Conservation (phyloP, 768 basidiomycete species). For the Psilocybe cubensis region DNA sequence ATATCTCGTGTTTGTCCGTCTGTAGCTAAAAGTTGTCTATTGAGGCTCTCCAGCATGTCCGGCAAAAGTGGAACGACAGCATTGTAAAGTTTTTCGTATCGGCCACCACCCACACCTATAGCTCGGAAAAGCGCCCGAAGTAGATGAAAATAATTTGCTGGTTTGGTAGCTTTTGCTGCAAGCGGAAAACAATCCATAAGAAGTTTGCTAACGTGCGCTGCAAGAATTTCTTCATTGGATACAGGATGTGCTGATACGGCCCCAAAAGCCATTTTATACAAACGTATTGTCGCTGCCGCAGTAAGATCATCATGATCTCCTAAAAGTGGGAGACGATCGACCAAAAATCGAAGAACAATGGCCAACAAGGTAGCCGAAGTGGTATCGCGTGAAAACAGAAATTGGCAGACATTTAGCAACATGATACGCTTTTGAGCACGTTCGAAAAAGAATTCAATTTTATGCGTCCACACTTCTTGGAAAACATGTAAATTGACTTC, state of each 20-base stretch:
- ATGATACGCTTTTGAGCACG: slow-evolving; percentile 75
- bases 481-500: slow-evolving; percentile 92
- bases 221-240: slow-evolving; percentile 90
- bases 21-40: slow-evolving; percentile 85
- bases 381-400: slow-evolving; percentile 76
- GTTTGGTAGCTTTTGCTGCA: slow-evolving; percentile 89
- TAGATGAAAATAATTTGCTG: slow-evolving; percentile 91
- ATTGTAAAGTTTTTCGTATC: slow-evolving; percentile 93
- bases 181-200: slow-evolving; percentile 97
- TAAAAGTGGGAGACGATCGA: slow-evolving; percentile 78
- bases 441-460: slow-evolving; percentile 90
- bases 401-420: slow-evolving; percentile 84
- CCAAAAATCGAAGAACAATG: slow-evolving; percentile 86
- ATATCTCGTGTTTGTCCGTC: slow-evolving; percentile 86
- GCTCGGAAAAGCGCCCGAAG: slow-evolving; percentile 91
- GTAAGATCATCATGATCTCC: slow-evolving; percentile 85
- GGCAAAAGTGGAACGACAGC: slow-evolving; percentile 95
- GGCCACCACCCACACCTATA: slow-evolving; percentile 89
- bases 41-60: slow-evolving; percentile 95
- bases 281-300: slow-evolving; percentile 82
- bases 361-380: slow-evolving; percentile 84
- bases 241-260: slow-evolving; percentile 77
- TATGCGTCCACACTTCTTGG: slow-evolving; percentile 94
- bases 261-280: slow-evolving; percentile 95
- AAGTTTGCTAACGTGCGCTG: slow-evolving; percentile 87